phyloP scores from a whole-genome alignment of 1,284 basidiomycete species.

The Volvariella volvacea region DNA sequence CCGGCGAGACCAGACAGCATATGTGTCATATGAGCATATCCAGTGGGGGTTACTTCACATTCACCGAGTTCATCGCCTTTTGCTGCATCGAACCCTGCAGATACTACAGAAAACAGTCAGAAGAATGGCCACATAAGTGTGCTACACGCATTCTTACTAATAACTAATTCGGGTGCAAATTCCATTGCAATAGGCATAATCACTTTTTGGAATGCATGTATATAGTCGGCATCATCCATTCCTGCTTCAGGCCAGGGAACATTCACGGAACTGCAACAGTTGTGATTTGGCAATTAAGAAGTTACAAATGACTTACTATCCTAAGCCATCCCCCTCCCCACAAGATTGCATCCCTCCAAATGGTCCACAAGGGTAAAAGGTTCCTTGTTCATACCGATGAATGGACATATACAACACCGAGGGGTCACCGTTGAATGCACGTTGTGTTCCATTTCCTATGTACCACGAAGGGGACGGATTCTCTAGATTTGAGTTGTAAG shows the following conservation, averaged over 20 bases:
- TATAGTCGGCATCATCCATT: constrained; percentile 94
- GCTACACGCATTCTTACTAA: constrained; percentile 82
- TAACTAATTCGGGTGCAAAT: constrained; percentile 93
- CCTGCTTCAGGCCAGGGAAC: constrained; percentile 89
- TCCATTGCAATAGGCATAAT: constrained; percentile 98
- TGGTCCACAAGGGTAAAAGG: constrained; percentile 89
- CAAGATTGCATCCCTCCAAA: constrained; percentile 85
- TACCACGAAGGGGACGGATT: neutral
- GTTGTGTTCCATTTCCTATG: constrained; percentile 92
- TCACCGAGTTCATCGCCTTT: constrained; percentile 88
- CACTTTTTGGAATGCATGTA: constrained; percentile 93
- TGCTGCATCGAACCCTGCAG: constrained; percentile 97
- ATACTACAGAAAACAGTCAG: constrained; percentile 70
- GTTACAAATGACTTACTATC: constrained; percentile 54
- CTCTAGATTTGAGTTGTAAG: neutral
- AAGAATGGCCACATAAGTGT: neutral
- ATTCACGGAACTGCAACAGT: constrained; percentile 73
- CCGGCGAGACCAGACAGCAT: constrained; percentile 88
- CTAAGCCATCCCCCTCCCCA: constrained; percentile 78
- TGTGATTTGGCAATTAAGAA: constrained; percentile 15
- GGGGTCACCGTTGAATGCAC: constrained; percentile 89
- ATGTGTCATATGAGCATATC: constrained; percentile 98
- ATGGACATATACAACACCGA: constrained; percentile 94
- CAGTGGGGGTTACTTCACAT: constrained; percentile 88
- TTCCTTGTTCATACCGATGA: constrained; percentile 89